Evolutionary conservation across 371 early-diverging fungal species (phyloP).

Genomic region (Rhizopus arrhizus): DNA sequence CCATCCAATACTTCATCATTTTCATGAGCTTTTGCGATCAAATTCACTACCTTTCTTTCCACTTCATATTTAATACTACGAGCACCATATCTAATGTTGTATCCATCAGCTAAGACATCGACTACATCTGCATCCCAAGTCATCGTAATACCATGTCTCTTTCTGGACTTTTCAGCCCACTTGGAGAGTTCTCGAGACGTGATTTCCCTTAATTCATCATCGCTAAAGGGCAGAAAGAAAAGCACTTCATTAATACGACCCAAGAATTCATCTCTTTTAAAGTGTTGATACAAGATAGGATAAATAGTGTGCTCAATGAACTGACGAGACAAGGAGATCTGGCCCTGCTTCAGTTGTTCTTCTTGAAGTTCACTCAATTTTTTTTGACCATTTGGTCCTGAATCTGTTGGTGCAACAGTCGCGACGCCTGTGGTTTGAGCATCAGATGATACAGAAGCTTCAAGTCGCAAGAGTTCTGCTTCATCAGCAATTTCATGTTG

Average conservation of each 20-base stretch:
- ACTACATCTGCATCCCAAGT: constrained; percentile 60
- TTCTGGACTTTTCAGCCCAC: constrained; percentile 59
- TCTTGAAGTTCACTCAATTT: constrained; percentile 30
- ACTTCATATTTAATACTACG: constrained; percentile 67
- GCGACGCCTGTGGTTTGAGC: constrained; percentile 44
- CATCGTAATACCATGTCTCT: constrained; percentile 55
- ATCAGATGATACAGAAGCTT: constrained; percentile 50
- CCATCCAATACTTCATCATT: constrained; percentile 58
- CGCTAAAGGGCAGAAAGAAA: constrained; percentile 61
- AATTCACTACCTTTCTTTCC: constrained; percentile 56
- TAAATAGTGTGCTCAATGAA: constrained; percentile 61
- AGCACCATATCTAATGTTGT: constrained; percentile 65
- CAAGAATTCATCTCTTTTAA: constrained; percentile 63
- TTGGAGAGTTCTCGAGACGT: constrained; percentile 50
- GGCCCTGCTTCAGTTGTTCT: constrained; percentile 17
- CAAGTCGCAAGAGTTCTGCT: constrained; percentile 55
- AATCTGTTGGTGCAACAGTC: constrained; percentile 11
- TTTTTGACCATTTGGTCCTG: constrained; percentile 38
- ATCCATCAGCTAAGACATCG: constrained; percentile 50
- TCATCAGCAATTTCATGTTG: constrained; percentile 68
- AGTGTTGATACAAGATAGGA: constrained; percentile 61
- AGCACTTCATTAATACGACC: constrained; percentile 67
- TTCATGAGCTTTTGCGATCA: constrained; percentile 64
- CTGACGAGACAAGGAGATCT: constrained; percentile 48
- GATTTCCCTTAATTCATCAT: constrained; percentile 54